Base-by-base conservation (phyloP, 1,284 basidiomycete species). In the Golubevia sp. region DNA sequence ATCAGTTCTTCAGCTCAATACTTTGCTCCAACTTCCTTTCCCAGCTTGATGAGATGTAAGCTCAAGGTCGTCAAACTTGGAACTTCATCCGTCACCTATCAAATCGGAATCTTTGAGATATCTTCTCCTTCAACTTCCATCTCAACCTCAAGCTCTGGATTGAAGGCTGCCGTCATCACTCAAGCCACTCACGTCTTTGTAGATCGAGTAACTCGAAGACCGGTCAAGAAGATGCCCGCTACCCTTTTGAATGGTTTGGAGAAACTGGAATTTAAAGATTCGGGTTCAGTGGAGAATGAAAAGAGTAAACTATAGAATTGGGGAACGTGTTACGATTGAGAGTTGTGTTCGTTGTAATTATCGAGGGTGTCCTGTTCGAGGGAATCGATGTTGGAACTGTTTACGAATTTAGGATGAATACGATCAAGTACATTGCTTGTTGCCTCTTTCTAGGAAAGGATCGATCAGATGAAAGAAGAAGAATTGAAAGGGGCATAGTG, bases 151-250 rank as follows among this genome's bases (percentile, higher is more conserved):
- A 24, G 8, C 15, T 8, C 4, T 11, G 59, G 50, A 27, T 26
- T 49, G 34, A 21, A 57, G n/a, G 26, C 56, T 18, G 66, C 68
- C 3, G 71, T 70, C 4, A 6, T 73, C 24, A 68, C 67, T 56
- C 63, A 65, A 1, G 58, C 66, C 1, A 75, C 73, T 1, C 73
- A 75, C 53, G 73, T 75, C 8, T 75, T 75, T 44, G 73, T 75
- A 3, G 66, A 75, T 50, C 23, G 73, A 2, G 4, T 34, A 18
- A 50, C 59, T 3, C 50, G 73, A 44, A 49, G 62, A 18, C 73
- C 73, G 1, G 67, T 67, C 2, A 62, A 62, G 56, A 21, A 25
- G 1, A 72, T 74, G 65, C 71, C 72, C 4, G 1, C 2, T 7
- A 5, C 25, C 23, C 13, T 73, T 27, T 51, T 57, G 18, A 51